Evolutionary conservation across 768 basidiomycete genomes (phyloP), one percentile per base, ranked within the genome.

Genomic region (Auricularia sp.): DNA sequence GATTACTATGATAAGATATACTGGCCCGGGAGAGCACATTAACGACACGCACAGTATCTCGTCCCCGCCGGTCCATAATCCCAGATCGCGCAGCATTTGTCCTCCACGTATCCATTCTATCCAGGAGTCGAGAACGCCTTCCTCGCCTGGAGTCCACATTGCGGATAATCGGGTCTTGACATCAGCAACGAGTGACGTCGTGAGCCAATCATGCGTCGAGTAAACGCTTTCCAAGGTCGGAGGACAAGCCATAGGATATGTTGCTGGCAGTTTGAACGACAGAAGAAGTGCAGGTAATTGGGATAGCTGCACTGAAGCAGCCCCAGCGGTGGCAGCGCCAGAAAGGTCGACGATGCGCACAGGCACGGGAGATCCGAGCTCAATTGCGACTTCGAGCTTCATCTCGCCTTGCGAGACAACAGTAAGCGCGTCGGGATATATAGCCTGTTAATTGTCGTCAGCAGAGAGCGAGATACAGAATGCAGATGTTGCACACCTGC

Each of bases 21-120:
- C 35, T 18, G 36, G 56, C 59, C 10, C 23, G 29, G 29, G 29
- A 29, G 29, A 29, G 29, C 29, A 29, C 29, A 29, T 29, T 29
- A 29, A 29, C 29, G 70, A 72, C 64, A 85, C 77, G 60, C 69
- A 66, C 56, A 77, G 71, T 35, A 69, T 71, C 21, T 72, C 75
- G 43, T 64, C 67, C 36, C 68, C 51, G n/a, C 61, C 29, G 29
- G 29, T 61, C 7, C 73, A 71, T 51, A 87, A 67, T 4, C 78
- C 76, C 23, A 86, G 70, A 35, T 74, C 71, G 3, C 75, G 70
- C 29, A 91, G 72, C 70, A 91, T 88, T 39, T 86, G 83, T 3
- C 85, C 89, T 8, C 78, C 83, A 29, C 84, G 83, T 61, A 91
- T 80, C 73, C 79, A 86, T 72, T 91, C 89, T 58, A 89, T 77